These are phyloP conservation scores for Chimonanthus salicifolius DNA, from an alignment of 164 flowering plant species.

Conservation along the genomic window DNA sequence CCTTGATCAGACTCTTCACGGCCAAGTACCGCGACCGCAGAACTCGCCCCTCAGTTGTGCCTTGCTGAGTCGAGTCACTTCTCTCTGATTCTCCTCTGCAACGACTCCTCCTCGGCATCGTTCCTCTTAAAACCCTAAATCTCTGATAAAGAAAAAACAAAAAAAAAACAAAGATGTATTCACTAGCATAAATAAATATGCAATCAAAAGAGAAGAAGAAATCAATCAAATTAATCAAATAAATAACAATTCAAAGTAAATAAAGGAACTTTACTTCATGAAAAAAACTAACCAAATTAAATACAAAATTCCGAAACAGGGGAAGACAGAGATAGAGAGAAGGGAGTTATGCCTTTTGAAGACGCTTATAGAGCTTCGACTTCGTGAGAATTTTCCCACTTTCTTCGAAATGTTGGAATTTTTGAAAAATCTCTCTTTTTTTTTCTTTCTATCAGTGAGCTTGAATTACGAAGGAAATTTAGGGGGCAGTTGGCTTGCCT, in stretches of 20 bases:
- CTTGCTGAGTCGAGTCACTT: constrained; percentile 12
- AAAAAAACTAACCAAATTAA: no score
- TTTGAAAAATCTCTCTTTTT: background rate
- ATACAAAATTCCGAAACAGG: background rate
- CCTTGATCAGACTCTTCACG: constrained; percentile 37
- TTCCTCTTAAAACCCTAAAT: background rate
- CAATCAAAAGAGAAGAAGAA: no score
- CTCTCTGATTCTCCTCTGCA: constrained; percentile 8
- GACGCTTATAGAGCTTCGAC: background rate
- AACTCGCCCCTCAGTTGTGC: constrained; percentile 28
- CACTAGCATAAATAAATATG: background rate
- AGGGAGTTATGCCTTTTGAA: background rate
- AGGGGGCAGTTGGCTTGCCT: no score
- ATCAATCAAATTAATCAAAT: no score
- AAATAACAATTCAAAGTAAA: no score
- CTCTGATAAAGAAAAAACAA: background rate
- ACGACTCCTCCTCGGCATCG: constrained; percentile 16
- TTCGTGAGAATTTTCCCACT: background rate
- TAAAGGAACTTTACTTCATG: no score
- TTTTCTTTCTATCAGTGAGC: no score
- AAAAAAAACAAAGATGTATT: background rate
- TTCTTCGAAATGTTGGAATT: background rate
- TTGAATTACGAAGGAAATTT: no score
- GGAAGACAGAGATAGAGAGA: background rate
- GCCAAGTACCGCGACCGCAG: constrained; percentile 49